Base-by-base conservation (phyloP, 2,329 filamentous ascomycete genomes). In the Tolypocladium nubicola region DNA sequence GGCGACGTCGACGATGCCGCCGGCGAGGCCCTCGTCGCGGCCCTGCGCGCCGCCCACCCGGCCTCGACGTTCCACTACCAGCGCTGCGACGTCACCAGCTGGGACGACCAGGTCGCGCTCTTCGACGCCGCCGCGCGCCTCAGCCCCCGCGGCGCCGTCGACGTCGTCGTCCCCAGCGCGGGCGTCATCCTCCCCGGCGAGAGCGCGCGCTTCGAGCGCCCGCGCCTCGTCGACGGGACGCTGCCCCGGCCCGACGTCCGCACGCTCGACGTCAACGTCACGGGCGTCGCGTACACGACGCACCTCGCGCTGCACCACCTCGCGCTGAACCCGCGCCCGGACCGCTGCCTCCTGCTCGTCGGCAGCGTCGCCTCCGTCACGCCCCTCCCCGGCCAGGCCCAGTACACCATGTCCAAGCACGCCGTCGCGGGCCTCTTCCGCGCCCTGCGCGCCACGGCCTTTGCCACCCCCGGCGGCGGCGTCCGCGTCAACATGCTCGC, bases 151-250 rank as follows among this genome's bases (percentile, higher is more conserved):
- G 76, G 78, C 19, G 77, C 77, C 14, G 78, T 88, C 60, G 83
- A 88, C 68, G 73, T 77, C 23, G 84, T 87, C 5, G 82, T 88
- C 52, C 83, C 85, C 60, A 87, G 87, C 65, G 86, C 86, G 0
- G 86, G 86, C 52, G 80, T 88, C 61, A 74, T 76, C 56, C 59
- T 68, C 38, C 59, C 63, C n/a, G 57, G 57, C 50, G 62, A 65
- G 23, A 63, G 66, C 1, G 64, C 67, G 35, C 62, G 61, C 6
- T 79, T 86, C 60, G 81, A 83, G 66, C 62, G 67, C 50, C 80
- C 80, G 0, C 61, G 60, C 30, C 70, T 74, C 57, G 70, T 78
- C 43, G 73, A 78, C 56, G 69, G 69, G 8, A 66, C 65, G 19
- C 73, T 78, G 1, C 65, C 68, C 40, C 70, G 65, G 57, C 83